phyloP scores from a whole-genome alignment of 345 rosid species.

The Boechera retrofracta region DNA sequence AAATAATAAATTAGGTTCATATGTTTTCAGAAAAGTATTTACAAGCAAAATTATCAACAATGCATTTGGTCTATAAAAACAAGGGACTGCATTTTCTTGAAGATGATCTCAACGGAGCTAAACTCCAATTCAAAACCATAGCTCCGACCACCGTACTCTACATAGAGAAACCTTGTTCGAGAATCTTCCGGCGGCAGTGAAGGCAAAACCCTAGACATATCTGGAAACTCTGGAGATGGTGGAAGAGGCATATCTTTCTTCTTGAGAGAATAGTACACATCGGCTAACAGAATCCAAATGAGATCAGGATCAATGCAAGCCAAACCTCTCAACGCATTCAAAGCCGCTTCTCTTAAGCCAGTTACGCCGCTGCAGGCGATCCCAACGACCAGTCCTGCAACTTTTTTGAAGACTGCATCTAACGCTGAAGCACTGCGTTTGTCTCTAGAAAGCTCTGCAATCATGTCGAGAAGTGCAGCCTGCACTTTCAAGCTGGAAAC shows the following conservation, averaged over 20 bases:
- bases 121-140: slow-evolving; percentile 75
- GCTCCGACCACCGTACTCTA: slow-evolving; percentile 78
- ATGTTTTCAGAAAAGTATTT: background rate
- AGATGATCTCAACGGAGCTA: slow-evolving; percentile 62
- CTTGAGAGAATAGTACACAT: slow-evolving; percentile 72
- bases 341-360: slow-evolving; percentile 67
- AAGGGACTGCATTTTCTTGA: slow-evolving; percentile 56
- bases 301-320: slow-evolving; percentile 87
- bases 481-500: slow-evolving; percentile 79
- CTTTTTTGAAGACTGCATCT: slow-evolving; percentile 76
- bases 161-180: slow-evolving; percentile 59
- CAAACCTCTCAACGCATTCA: slow-evolving; percentile 75
- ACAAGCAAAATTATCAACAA: slow-evolving; percentile 33
- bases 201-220: slow-evolving; percentile 58
- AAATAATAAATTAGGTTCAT: background rate
- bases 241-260: slow-evolving; percentile 54
- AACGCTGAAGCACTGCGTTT: slow-evolving; percentile 73
- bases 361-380: slow-evolving; percentile 77
- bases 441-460: slow-evolving; percentile 65
- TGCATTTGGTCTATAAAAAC: slow-evolving; percentile 52
- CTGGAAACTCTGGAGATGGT: slow-evolving; percentile 60
- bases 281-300: slow-evolving; percentile 87
- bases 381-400: slow-evolving; percentile 83
- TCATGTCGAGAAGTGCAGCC: slow-evolving; percentile 78
- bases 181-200: slow-evolving; percentile 49